A percentile compares a stretch with the other conserved stretches of the same genome.
These are phyloP conservation scores for Ceratocystis albifundus DNA, from an alignment of 2,329 filamentous ascomycete species.

Conservation along the genomic window DNA sequence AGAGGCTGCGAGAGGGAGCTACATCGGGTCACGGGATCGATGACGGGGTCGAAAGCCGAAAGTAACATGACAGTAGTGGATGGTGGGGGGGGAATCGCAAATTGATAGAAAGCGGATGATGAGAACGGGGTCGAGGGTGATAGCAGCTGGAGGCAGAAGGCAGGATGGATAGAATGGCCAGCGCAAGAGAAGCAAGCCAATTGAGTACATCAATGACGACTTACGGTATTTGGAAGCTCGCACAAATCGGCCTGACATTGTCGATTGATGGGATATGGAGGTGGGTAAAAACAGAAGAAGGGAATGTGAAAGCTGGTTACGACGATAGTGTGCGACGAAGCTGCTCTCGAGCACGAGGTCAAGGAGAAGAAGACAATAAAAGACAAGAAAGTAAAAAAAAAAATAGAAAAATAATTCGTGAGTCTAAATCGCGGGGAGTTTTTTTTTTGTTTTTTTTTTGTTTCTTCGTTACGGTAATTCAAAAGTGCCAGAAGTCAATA, in stretches of 20 bases:
- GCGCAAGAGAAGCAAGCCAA: background rate
- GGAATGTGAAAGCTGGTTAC: background rate
- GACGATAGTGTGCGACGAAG: background rate
- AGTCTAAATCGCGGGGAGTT: background rate
- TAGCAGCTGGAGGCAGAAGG: background rate
- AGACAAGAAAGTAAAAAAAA: background rate
- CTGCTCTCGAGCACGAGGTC: background rate
- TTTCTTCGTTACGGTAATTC: background rate
- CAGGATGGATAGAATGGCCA: background rate
- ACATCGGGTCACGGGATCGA: background rate
- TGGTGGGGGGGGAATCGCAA: background rate
- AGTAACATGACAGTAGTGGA: background rate
- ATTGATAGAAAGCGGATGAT: slow-evolving; percentile 17
- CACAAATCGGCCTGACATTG: slow-evolving; percentile 54
- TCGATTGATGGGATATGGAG: slow-evolving; percentile 25
- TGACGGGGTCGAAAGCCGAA: background rate
- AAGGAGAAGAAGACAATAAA: background rate
- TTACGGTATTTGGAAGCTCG: slow-evolving; percentile 58
- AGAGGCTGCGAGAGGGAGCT: background rate
- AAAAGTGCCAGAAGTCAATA: background rate
- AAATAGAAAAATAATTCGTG: background rate
- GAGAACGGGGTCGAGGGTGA: background rate
- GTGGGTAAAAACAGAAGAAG: slow-evolving; percentile 6
- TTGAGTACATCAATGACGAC: slow-evolving; percentile 27
- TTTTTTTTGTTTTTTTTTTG: too few species aligned